Evolutionary conservation across 2,329 filamentous ascomycete genomes (phyloP), one percentile per base, ranked within the genome.

Genomic region (Clarireedia sp.): DNA sequence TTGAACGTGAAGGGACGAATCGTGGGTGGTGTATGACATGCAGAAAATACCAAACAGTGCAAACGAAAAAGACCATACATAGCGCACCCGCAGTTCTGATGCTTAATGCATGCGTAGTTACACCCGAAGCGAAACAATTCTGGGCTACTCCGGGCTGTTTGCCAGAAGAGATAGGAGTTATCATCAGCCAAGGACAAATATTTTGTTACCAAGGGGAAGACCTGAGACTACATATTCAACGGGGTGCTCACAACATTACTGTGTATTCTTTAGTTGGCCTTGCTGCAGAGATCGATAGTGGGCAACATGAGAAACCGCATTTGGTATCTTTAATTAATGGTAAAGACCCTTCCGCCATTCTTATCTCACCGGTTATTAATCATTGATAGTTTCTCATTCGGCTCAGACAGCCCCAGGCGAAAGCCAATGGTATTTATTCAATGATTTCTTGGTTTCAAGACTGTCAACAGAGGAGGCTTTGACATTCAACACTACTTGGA

Each of bases 181-280:
- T 95, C 56, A 82, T 96, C 56, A 89, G 95, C 57, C 83, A 89
- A 64, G 90, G 89, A n/a, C 89, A 95, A 66, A 89, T 97, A 67
- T 91, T 89, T 71, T 96, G 91, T 70, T 97, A 90, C 61, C 91
- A 99, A 70, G 92, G 94, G 2, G 86, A 95, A 52, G 91, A 97
- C 64, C 72, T 99, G 61, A 86, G 86, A 67, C 73, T 88, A 48
- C 89, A 94, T 63, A 73, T 95, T 21, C 86, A 92, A 66, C 81
- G 87, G 33, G 88, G 87, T 21, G 85, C 86, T 6, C 87, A 91
- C 57, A 85, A 87, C 50, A 87, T 97, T 48, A 83, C 85, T 12
- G 86, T 97, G 0, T 99, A 96, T 69, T 95, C 96, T 57, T 76
- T 99, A 24, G 84, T 96, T 12, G 94, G 94, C 3, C 77, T 96